Evolutionary conservation across 345 rosid species (phyloP).

Genomic region (Citrus unshiu): DNA sequence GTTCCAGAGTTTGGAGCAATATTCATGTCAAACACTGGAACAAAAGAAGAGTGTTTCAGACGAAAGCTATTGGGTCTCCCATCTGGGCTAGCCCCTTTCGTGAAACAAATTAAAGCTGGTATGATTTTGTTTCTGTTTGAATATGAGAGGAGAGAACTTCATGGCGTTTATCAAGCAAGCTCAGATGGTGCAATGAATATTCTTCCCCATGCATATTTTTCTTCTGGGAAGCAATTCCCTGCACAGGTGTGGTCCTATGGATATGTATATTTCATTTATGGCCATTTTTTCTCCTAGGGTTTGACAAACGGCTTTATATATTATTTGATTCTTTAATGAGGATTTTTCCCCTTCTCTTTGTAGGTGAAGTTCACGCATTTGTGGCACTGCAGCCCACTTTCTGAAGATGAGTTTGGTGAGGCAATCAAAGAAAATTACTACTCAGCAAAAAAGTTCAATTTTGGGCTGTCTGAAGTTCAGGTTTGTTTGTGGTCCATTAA

Average conservation of each 20-base stretch:
- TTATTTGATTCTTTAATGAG: background rate
- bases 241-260: slow-evolving; percentile 51
- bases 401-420: slow-evolving; percentile 50
- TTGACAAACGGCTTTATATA: background rate
- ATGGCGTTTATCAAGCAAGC: slow-evolving; percentile 64
- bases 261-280: background rate
- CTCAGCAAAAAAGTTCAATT: slow-evolving; percentile 47
- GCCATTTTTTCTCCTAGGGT: no score
- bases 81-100: slow-evolving; percentile 31
- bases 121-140: slow-evolving; percentile 74
- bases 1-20: slow-evolving; percentile 61
- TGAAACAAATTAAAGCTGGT: slow-evolving; percentile 60
- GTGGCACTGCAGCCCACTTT: slow-evolving; percentile 61
- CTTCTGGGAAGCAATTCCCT: slow-evolving; percentile 65
- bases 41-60: slow-evolving; percentile 45
- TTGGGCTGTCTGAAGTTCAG: slow-evolving; percentile 74
- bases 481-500: slow-evolving; percentile 25
- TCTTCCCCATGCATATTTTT: slow-evolving; percentile 46
- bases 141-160: slow-evolving; percentile 52
- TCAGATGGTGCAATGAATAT: slow-evolving; percentile 60
- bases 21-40: slow-evolving; percentile 55
- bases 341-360: slow-evolving; percentile 1
- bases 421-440: slow-evolving; percentile 66
- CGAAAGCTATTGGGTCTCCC: slow-evolving; percentile 63
- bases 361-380: slow-evolving; percentile 48